Conservation (phyloP, 2,329 filamentous ascomycete genomes). For the Hymenoscyphus linearis region DNA sequence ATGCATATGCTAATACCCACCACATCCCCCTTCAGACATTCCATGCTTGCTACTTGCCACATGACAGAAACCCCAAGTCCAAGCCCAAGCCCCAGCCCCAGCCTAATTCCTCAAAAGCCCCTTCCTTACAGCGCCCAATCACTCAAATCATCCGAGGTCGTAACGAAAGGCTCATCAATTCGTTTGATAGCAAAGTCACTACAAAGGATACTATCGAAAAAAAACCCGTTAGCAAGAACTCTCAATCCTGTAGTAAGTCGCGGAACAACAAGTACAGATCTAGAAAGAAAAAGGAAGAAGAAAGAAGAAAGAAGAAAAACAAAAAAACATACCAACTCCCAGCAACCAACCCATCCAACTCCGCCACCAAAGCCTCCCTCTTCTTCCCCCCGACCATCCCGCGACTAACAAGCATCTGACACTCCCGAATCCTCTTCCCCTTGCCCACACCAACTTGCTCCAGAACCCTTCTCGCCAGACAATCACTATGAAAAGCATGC, state of each 20-base stretch:
- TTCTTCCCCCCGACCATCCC: constrained; percentile 64
- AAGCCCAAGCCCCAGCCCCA: too few relatives aligned
- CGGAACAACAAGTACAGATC: too few relatives aligned
- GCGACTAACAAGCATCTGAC: constrained; percentile 78
- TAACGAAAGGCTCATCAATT: constrained; percentile 89
- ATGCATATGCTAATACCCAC: too few relatives aligned
- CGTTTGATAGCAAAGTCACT: constrained; percentile 92
- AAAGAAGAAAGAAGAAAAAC: background rate
- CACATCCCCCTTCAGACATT: too few relatives aligned
- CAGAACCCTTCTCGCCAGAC: constrained; percentile 78
- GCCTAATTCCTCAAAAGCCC: background rate
- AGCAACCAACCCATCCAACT: constrained; percentile 88
- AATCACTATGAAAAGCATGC: constrained; percentile 96
- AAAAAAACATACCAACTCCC: constrained; percentile 66
- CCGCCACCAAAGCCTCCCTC: constrained; percentile 77
- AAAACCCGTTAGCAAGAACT: constrained; percentile 4
- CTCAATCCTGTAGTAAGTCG: background rate
- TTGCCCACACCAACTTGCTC: constrained; percentile 73
- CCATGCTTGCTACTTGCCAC: too few relatives aligned
- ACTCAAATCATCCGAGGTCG: constrained; percentile 62
- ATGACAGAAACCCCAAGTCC: too few relatives aligned
- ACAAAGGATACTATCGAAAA: constrained; percentile 70
- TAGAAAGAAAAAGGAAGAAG: background rate
- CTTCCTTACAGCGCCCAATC: constrained; percentile 62
- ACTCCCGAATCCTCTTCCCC: constrained; percentile 73